phyloP scores from a whole-genome alignment of 2,329 filamentous ascomycete species.

The Botryotinia narcissicola region DNA sequence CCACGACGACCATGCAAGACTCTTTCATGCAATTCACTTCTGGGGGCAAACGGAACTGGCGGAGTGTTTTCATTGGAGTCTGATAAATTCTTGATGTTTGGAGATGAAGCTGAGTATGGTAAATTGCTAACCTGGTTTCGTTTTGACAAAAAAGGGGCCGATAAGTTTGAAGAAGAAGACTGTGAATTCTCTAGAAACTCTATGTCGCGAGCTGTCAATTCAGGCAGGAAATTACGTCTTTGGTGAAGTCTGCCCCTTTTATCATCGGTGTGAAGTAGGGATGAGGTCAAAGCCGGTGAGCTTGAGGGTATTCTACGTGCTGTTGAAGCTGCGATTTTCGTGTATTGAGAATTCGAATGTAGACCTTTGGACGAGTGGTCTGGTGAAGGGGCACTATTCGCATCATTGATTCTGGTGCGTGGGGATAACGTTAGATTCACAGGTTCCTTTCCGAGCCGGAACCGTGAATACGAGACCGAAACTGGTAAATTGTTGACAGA shows the following conservation, averaged over 20 bases:
- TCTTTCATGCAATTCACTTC: constrained; percentile 12
- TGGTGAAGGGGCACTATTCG: not conserved
- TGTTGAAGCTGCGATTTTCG: not conserved
- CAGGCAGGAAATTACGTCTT: not conserved
- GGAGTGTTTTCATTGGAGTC: constrained; percentile 4
- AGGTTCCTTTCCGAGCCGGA: not conserved
- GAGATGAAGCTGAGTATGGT: constrained; percentile 12
- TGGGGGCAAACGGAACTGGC: constrained; percentile 12
- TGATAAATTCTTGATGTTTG: constrained; percentile 4
- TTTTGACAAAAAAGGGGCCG: not conserved
- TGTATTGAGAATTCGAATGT: not conserved
- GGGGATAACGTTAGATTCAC: not conserved
- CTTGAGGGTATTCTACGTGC: not conserved
- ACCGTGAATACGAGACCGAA: no score
- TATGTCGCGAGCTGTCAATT: not conserved
- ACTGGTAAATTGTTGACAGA: not conserved
- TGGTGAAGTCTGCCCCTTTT: not conserved
- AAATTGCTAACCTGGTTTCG: not conserved
- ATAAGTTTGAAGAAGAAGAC: not conserved
- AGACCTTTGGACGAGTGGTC: not conserved
- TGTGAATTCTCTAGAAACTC: not conserved
- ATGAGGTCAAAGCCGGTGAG: not conserved
- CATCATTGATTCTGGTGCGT: not conserved
- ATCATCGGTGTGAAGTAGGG: not conserved
- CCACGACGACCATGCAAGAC: constrained; percentile 5